Evolutionary conservation across 2,329 filamentous ascomycete species (phyloP).

Genomic region (Hypoxylon sp.): DNA sequence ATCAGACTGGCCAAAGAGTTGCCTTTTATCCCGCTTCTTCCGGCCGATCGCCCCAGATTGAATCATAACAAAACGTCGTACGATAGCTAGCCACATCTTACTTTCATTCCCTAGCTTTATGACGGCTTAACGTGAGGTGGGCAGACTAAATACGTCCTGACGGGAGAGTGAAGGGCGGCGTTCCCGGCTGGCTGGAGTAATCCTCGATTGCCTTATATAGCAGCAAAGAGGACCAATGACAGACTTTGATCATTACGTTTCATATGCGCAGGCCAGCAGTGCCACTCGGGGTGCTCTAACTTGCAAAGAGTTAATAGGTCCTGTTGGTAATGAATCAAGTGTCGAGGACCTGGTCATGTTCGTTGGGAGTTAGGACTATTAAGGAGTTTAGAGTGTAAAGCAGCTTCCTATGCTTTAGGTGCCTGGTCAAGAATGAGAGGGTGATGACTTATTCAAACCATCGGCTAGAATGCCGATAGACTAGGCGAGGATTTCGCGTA

Average conservation of each 20-base stretch:
- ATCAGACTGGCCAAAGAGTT: background rate
- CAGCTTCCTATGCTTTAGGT: background rate
- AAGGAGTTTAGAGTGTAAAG: background rate
- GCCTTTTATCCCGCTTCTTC: constrained; percentile 12
- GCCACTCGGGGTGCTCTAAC: background rate
- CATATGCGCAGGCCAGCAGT: background rate
- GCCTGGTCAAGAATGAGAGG: background rate
- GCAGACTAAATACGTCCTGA: constrained; percentile 3
- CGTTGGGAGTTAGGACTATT: too few relatives aligned
- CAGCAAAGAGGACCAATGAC: background rate
- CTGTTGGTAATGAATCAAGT: constrained; percentile 7
- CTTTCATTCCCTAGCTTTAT: background rate
- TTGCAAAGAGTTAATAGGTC: background rate
- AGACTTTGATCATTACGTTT: background rate
- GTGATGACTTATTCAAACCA: background rate
- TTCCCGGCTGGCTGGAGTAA: background rate
- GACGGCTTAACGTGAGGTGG: constrained; percentile 8
- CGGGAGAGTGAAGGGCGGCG: background rate
- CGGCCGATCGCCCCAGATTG: background rate
- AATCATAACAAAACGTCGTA: background rate
- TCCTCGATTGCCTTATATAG: background rate
- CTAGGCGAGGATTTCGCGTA: constrained; percentile 8
- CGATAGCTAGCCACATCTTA: background rate
- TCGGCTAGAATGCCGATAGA: constrained; percentile 4
- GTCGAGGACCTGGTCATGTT: background rate